Percentiles rank a stretch among this genome's conserved stretches.
phyloP scores from a whole-genome alignment of 306 rosid species.

The Vachellia pachyceras region DNA sequence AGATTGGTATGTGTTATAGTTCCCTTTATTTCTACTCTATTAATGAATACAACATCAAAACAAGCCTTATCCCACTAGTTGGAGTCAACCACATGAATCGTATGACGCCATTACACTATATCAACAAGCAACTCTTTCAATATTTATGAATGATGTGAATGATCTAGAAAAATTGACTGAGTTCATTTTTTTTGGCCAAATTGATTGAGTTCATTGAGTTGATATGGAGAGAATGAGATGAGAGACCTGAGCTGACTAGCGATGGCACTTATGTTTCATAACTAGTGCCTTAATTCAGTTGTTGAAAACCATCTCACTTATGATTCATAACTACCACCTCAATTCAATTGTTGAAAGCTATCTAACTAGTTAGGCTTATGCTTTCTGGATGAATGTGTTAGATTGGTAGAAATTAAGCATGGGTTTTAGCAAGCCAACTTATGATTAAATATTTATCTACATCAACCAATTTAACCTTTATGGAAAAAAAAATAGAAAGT shows the following conservation, averaged over 20 bases:
- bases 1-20: slow-evolving; percentile 62
- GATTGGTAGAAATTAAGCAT: neutral
- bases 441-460: neutral
- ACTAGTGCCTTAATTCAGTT: neutral
- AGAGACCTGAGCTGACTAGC: neutral
- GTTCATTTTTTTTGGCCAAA: too few relatives aligned
- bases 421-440: neutral
- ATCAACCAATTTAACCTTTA: neutral
- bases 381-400: neutral
- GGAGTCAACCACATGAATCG: neutral
- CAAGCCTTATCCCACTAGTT: neutral
- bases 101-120: neutral
- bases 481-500: too few relatives aligned
- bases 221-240: neutral
- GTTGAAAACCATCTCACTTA: neutral
- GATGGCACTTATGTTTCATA: neutral
- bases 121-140: neutral
- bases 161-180: neutral
- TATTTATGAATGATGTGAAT: neutral
- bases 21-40: neutral
- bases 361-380: neutral
- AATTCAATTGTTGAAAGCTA: neutral
- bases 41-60: neutral
- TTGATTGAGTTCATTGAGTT: neutral
- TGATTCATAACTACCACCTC: neutral